Conservation (phyloP, 306 rosid species). For the Ziziphus jujuba region DNA sequence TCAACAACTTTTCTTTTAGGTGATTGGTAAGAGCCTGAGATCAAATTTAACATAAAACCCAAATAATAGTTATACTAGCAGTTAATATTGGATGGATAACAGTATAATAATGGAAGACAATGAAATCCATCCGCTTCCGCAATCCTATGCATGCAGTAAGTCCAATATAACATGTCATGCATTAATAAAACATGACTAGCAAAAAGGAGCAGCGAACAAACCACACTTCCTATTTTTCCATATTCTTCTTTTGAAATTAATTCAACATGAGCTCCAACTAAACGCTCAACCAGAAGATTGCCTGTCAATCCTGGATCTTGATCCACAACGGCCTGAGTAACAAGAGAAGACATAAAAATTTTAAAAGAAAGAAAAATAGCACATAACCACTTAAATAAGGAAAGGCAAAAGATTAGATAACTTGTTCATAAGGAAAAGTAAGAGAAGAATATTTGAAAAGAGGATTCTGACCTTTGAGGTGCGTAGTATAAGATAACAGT, state of each 20-base stretch:
- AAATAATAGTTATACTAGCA: slow-evolving; percentile 3
- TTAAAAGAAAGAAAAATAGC: slow-evolving; percentile 1
- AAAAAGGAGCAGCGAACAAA: slow-evolving; percentile 32
- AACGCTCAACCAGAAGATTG: slow-evolving; percentile 86
- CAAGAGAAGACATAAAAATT: background rate
- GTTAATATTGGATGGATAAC: slow-evolving; percentile 2
- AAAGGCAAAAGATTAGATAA: background rate
- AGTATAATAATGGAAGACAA: background rate
- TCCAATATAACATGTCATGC: background rate
- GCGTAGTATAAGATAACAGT: slow-evolving; percentile 71
- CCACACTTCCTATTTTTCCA: slow-evolving; percentile 70
- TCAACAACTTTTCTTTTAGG: slow-evolving; percentile 68
- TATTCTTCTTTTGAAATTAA: slow-evolving; percentile 84
- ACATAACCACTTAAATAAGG: background rate
- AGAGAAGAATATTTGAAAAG: background rate
- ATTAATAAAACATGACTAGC: background rate
- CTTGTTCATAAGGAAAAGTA: background rate
- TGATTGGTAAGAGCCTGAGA: slow-evolving; percentile 58
- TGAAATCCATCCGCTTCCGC: too few species aligned
- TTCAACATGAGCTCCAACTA: slow-evolving; percentile 80
- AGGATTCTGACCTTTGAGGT: slow-evolving; percentile 61
- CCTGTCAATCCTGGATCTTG: slow-evolving; percentile 85
- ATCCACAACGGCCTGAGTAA: slow-evolving; percentile 50
- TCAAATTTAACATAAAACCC: slow-evolving; percentile 10
- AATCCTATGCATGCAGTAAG: background rate